These are phyloP conservation scores for Microbotryomycetes sp. DNA, from an alignment of 1,284 basidiomycete species.

Conservation along the genomic window DNA sequence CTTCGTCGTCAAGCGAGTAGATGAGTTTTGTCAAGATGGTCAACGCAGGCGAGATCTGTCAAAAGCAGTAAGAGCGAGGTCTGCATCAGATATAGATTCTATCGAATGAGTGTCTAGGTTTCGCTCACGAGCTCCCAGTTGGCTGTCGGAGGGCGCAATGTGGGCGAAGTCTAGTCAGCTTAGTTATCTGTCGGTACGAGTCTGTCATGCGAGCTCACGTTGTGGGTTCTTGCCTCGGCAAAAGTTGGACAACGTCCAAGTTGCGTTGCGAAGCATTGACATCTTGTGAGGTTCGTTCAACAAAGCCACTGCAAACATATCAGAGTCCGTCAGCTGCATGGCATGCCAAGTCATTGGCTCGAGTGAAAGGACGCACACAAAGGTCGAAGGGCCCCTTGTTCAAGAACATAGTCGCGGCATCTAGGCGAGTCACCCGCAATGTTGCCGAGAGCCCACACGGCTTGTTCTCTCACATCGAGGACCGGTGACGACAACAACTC, in stretches of 20 bases:
- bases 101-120: neutral
- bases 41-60: conserved; percentile 88
- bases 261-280: conserved; percentile 94
- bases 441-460: conserved; percentile 94
- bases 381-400: conserved; percentile 50
- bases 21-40: conserved; percentile 96
- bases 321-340: neutral
- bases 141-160: conserved; percentile 39
- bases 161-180: neutral
- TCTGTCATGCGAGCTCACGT: too few species aligned
- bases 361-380: conserved; percentile 40
- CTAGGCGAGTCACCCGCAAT: conserved; percentile 92
- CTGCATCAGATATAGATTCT: neutral
- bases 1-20: conserved; percentile 98
- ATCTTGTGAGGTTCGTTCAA: conserved; percentile 71
- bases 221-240: conserved; percentile 94
- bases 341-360: neutral
- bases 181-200: too few species aligned
- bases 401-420: conserved; percentile 76
- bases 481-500: conserved; percentile 66
- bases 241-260: conserved; percentile 97
- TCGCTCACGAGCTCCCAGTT: conserved; percentile 78
- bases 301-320: conserved; percentile 33
- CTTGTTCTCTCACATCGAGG: conserved; percentile 89
- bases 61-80: neutral